These are phyloP conservation scores for Falciphora oryzae DNA, from an alignment of 2,329 filamentous ascomycete genomes.

Conservation along the genomic window DNA sequence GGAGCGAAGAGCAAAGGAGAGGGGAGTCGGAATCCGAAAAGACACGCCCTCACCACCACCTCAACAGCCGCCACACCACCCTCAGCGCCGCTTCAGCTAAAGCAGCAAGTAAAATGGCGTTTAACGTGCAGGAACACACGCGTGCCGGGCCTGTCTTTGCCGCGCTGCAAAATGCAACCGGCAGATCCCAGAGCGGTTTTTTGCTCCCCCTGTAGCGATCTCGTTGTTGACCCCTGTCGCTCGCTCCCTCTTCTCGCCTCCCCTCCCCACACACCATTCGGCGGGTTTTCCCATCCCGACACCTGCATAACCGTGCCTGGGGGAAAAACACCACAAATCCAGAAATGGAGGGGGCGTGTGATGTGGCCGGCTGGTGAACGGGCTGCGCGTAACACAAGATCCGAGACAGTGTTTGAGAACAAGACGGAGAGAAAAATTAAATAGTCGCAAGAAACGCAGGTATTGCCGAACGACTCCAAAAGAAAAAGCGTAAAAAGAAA, in stretches of 20 bases:
- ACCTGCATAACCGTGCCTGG: constrained; percentile 10
- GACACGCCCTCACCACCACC: constrained; percentile 10
- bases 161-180: constrained; percentile 2
- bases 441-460: not conserved
- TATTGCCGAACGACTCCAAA: not conserved
- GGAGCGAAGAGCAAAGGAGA: constrained; percentile 30
- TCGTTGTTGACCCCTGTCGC: not conserved
- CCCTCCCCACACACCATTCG: constrained; percentile 1
- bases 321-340: not conserved
- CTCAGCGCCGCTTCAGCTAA: not conserved
- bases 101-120: constrained; percentile 5
- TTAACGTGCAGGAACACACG: constrained; percentile 7
- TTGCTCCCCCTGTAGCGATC: not conserved
- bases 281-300: constrained; percentile 5
- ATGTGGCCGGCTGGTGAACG: not conserved
- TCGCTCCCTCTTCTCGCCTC: not conserved
- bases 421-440: constrained; percentile 3
- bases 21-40: constrained; percentile 13
- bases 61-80: constrained; percentile 5
- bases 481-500: constrained; percentile 9
- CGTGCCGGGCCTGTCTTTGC: not conserved
- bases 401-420: not conserved
- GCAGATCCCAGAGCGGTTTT: constrained; percentile 1
- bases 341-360: constrained; percentile 4
- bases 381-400: not conserved